A percentile compares a stretch with the other conserved stretches of the same genome.
phyloP scores from a whole-genome alignment of 2,329 filamentous ascomycete species.

The Alternaria hordeiaustralica region DNA sequence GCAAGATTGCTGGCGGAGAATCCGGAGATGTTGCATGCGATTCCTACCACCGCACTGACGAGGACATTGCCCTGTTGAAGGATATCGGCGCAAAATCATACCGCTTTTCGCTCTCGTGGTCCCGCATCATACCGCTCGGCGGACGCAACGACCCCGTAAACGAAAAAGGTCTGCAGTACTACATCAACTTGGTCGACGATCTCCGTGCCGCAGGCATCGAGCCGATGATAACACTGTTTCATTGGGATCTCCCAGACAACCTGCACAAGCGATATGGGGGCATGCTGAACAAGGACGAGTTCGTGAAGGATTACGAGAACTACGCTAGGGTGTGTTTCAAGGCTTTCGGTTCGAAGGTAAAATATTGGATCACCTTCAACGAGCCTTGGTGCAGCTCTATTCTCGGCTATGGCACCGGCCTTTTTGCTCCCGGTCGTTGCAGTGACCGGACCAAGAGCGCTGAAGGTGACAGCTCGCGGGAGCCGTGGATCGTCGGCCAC shows the following conservation, averaged over 20 bases:
- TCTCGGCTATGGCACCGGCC: constrained; percentile 77
- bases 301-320: constrained; percentile 78
- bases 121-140: constrained; percentile 83
- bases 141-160: constrained; percentile 84
- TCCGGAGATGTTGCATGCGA: constrained; percentile 82
- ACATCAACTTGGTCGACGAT: constrained; percentile 79
- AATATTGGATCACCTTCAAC: constrained; percentile 91
- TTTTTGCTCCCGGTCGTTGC: constrained; percentile 82
- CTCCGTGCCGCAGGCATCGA: constrained; percentile 77
- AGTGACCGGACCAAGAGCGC: constrained; percentile 75
- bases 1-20: constrained; percentile 81
- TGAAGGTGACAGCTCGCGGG: constrained; percentile 74
- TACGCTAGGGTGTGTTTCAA: constrained; percentile 80
- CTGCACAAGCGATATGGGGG: constrained; percentile 83
- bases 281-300: constrained; percentile 80
- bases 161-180: constrained; percentile 77
- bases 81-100: constrained; percentile 75
- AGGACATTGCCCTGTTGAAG: constrained; percentile 81
- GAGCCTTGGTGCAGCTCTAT: constrained; percentile 87
- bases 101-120: constrained; percentile 84
- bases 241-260: constrained; percentile 85
- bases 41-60: constrained; percentile 79
- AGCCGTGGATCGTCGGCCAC: constrained; percentile 85
- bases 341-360: constrained; percentile 74
- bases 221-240: constrained; percentile 82